Percentiles rank a stretch among this genome's conserved stretches.
Conservation (phyloP, 2,329 filamentous ascomycete species). For the Penicillium olsonii region DNA sequence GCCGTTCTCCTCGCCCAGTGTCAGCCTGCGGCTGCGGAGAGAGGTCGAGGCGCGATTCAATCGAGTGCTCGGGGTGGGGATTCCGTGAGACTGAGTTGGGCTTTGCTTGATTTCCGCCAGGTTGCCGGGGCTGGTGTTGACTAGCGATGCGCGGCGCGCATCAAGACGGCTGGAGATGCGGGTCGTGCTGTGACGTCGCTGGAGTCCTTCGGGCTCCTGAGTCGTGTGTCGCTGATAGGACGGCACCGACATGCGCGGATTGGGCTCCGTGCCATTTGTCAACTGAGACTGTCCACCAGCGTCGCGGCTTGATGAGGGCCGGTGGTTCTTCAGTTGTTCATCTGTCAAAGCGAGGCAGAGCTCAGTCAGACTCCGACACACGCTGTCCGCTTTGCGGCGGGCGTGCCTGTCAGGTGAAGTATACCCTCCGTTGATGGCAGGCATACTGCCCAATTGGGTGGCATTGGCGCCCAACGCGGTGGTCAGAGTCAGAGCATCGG, state of each 20-base stretch:
- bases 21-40: constrained; percentile 39
- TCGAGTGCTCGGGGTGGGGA: constrained; percentile 35
- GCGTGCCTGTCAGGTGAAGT: constrained; percentile 74
- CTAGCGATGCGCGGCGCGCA: constrained; percentile 42
- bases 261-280: constrained; percentile 27
- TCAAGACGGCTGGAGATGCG: constrained; percentile 39
- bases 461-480: constrained; percentile 74
- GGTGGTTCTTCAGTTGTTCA: constrained; percentile 42
- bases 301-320: constrained; percentile 33
- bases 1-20: constrained; percentile 38
- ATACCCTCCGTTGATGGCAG: constrained; percentile 39
- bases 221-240: constrained; percentile 40
- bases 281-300: constrained; percentile 21
- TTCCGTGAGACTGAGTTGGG: constrained; percentile 17
- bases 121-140: constrained; percentile 26
- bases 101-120: constrained; percentile 19
- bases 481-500: constrained; percentile 77
- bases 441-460: constrained; percentile 53
- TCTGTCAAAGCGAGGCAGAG: constrained; percentile 82
- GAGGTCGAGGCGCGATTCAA: constrained; percentile 44
- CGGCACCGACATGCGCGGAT: constrained; percentile 29
- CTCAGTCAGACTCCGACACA: constrained; percentile 91
- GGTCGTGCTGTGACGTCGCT: constrained; percentile 29
- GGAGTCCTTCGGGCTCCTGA: constrained; percentile 39
- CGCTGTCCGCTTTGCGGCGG: constrained; percentile 84